phyloP scores from a whole-genome alignment of 257 asterid species.

The Petrea volubilis region DNA sequence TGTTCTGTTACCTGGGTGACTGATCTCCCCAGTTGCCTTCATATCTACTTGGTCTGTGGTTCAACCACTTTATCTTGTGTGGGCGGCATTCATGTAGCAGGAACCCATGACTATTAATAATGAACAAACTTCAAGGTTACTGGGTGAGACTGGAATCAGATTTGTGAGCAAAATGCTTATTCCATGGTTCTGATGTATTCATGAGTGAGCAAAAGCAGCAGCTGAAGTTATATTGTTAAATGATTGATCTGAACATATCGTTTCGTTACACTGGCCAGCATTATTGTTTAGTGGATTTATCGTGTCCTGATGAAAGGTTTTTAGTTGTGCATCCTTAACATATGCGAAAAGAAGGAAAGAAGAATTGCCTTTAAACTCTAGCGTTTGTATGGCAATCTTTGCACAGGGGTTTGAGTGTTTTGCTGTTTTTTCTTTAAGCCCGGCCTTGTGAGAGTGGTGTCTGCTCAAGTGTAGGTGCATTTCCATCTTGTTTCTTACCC shows the following conservation, averaged over 20 bases:
- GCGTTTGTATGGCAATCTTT: slow-evolving; percentile 8
- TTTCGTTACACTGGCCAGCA: not conserved
- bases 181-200: not conserved
- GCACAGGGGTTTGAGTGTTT: not conserved
- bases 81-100: not conserved
- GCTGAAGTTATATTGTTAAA: too few relatives aligned
- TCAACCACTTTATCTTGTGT: not conserved
- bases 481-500: not conserved
- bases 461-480: slow-evolving; percentile 1
- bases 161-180: not conserved
- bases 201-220: not conserved
- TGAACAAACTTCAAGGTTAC: not conserved
- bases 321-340: not conserved
- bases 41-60: not conserved
- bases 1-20: too few relatives aligned
- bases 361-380: not conserved
- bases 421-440: not conserved
- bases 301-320: not conserved
- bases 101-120: not conserved
- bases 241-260: not conserved
- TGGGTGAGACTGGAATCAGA: not conserved
- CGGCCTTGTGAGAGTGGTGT: not conserved
- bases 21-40: not conserved
- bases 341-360: not conserved
- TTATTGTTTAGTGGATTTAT: not conserved